Conservation (phyloP, 768 basidiomycete species). For the Pulveroboletus frians region DNA sequence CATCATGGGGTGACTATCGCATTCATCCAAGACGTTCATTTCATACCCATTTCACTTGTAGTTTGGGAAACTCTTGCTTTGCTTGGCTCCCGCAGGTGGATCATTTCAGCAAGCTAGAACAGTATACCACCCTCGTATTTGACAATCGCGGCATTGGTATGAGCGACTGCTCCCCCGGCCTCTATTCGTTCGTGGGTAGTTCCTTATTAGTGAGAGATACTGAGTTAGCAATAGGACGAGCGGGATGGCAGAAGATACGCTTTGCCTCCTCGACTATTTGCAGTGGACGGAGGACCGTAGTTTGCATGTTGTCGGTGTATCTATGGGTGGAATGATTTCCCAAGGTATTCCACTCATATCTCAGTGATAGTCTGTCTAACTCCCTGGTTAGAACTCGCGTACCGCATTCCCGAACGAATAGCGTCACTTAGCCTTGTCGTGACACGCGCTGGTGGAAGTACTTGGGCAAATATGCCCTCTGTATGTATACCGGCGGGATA, state of each 20-base stretch:
- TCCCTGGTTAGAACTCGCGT: background rate
- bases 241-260: slow-evolving; percentile 72
- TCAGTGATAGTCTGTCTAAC: background rate
- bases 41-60: slow-evolving; percentile 20
- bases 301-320: slow-evolving; percentile 64
- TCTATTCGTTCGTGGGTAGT: slow-evolving; percentile 56
- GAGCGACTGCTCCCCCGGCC: slow-evolving; percentile 51
- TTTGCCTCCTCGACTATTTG: slow-evolving; percentile 62
- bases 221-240: slow-evolving; percentile 45
- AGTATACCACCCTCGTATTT: slow-evolving; percentile 43
- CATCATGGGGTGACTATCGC: slow-evolving; percentile 59
- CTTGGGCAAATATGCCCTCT: slow-evolving; percentile 52
- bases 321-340: no score
- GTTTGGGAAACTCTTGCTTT: slow-evolving; percentile 37
- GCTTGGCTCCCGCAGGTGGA: slow-evolving; percentile 62
- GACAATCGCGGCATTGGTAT: slow-evolving; percentile 73
- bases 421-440: background rate
- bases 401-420: background rate
- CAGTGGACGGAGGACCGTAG: slow-evolving; percentile 62
- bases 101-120: slow-evolving; percentile 47
- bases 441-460: background rate
- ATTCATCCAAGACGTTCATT: background rate
- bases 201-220: background rate
- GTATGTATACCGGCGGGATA: slow-evolving; percentile 33
- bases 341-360: background rate